Evolutionary conservation across 2,329 filamentous ascomycete genomes (phyloP).

Genomic region (Neofusicoccum cordaticola): DNA sequence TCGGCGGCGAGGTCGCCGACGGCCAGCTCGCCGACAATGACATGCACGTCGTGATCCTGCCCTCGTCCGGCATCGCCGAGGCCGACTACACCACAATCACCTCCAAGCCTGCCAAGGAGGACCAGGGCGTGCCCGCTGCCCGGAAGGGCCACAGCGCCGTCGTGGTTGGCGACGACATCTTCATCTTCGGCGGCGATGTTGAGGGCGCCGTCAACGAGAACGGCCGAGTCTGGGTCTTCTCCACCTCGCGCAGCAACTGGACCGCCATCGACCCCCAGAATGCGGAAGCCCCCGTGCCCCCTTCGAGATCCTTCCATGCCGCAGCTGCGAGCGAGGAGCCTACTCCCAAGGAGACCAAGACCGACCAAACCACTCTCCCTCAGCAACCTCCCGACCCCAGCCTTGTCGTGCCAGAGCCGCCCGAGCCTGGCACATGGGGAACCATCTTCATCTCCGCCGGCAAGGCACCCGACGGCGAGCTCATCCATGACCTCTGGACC

Average conservation of each 20-base stretch:
- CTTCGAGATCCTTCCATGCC: conserved; percentile 36
- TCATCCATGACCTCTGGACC: conserved; percentile 49
- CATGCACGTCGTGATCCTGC: conserved; percentile 53
- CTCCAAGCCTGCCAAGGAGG: conserved; percentile 34
- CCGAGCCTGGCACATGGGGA: conserved; percentile 42
- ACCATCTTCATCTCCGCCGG: conserved; percentile 55
- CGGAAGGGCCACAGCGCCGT: conserved; percentile 43
- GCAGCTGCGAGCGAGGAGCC: conserved; percentile 41
- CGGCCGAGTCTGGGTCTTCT: conserved; percentile 46
- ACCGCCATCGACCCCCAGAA: conserved; percentile 34
- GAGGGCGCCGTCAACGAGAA: conserved; percentile 29
- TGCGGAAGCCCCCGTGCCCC: conserved; percentile 20
- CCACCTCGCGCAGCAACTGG: conserved; percentile 42
- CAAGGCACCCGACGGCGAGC: conserved; percentile 19
- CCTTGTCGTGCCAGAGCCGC: conserved; percentile 40
- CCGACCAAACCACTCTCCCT: conserved; percentile 23
- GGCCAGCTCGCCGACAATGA: conserved; percentile 48
- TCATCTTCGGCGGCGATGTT: conserved; percentile 43
- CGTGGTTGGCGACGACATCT: conserved; percentile 45
- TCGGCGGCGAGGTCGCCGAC: conserved; percentile 47
- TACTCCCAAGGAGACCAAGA: conserved; percentile 28
- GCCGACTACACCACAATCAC: conserved; percentile 41
- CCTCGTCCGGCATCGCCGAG: conserved; percentile 42
- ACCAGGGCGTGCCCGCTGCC: conserved; percentile 35
- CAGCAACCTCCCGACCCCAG: conserved; percentile 43